These are phyloP conservation scores for Mycena chlorophos DNA, from an alignment of 768 basidiomycete genomes.

Conservation along the genomic window DNA sequence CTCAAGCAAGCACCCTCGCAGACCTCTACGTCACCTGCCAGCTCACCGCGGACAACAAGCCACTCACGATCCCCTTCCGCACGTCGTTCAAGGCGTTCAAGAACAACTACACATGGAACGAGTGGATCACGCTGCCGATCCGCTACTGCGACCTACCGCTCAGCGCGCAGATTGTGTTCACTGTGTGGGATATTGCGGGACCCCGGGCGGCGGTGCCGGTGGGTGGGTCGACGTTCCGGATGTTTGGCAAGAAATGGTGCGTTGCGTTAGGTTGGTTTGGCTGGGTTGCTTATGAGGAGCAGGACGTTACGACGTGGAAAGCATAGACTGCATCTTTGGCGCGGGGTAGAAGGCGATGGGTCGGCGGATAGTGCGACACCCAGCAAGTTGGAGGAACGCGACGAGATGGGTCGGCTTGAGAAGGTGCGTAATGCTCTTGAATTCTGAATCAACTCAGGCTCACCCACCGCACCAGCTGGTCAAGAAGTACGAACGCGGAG, in stretches of 20 bases:
- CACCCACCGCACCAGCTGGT: constrained; percentile 57
- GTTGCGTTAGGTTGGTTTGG: constrained; percentile 18
- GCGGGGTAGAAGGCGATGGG: constrained; percentile 82
- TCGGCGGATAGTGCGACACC: constrained; percentile 80
- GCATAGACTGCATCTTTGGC: constrained; percentile 85
- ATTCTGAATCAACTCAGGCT: constrained; percentile 25
- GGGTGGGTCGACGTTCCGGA: constrained; percentile 84
- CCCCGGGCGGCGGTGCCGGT: constrained; percentile 78
- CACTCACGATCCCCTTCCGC: constrained; percentile 85
- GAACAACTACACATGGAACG: constrained; percentile 90
- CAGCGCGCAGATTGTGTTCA: constrained; percentile 86
- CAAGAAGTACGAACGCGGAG: constrained; percentile 95
- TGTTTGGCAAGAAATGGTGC: constrained; percentile 94
- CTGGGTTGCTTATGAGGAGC: neutral
- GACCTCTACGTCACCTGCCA: constrained; percentile 95
- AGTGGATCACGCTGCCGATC: constrained; percentile 90
- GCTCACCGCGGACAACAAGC: constrained; percentile 90
- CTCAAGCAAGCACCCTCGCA: constrained; percentile 72
- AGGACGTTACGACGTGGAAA: constrained; percentile 92
- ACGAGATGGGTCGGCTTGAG: constrained; percentile 95
- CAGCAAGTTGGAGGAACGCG: constrained; percentile 75
- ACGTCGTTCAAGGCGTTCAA: constrained; percentile 94
- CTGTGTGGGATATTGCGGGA: constrained; percentile 93
- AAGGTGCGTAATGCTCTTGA: constrained; percentile 52
- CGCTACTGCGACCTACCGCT: constrained; percentile 92